Conservation (phyloP, 441 rosid species). For the Brassica hybrid region DNA sequence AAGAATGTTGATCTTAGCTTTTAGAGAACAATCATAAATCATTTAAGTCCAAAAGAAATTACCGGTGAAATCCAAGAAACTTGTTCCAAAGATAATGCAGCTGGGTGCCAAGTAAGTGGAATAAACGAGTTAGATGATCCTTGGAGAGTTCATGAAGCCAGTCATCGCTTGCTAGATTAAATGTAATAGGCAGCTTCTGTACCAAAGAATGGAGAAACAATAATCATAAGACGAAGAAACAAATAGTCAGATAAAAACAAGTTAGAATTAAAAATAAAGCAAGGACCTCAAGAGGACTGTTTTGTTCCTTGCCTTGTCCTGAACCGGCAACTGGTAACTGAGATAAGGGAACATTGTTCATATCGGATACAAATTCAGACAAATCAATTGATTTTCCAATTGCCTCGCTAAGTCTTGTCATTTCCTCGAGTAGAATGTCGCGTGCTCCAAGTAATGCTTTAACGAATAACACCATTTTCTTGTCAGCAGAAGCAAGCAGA, state of each 20-base stretch:
- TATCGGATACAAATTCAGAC: slow-evolving; percentile 57
- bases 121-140: slow-evolving; percentile 57
- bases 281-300: slow-evolving; percentile 73
- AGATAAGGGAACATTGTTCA: slow-evolving; percentile 55
- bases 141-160: slow-evolving; percentile 53
- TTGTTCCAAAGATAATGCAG: slow-evolving; percentile 72
- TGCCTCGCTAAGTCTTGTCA: slow-evolving; percentile 69
- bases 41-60: slow-evolving; percentile 11
- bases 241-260: slow-evolving; percentile 2
- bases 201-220: slow-evolving; percentile 23
- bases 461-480: slow-evolving; percentile 60
- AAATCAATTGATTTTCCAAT: slow-evolving; percentile 61
- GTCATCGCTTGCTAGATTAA: slow-evolving; percentile 50
- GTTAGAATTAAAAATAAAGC: slow-evolving; percentile 39
- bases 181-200: slow-evolving; percentile 56
- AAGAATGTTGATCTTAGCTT: neutral
- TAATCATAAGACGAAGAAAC: slow-evolving; percentile 27
- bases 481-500: slow-evolving; percentile 53
- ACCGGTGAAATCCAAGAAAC: slow-evolving; percentile 93
- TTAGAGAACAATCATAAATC: neutral
- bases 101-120: slow-evolving; percentile 76
- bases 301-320: slow-evolving; percentile 68
- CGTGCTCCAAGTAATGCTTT: slow-evolving; percentile 79
- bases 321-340: slow-evolving; percentile 52
- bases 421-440: slow-evolving; percentile 69